A percentile compares a stretch with the other conserved stretches of the same genome.
Evolutionary conservation across 2,329 filamentous ascomycete species (phyloP).

Genomic region (Alternaria gansuensis): DNA sequence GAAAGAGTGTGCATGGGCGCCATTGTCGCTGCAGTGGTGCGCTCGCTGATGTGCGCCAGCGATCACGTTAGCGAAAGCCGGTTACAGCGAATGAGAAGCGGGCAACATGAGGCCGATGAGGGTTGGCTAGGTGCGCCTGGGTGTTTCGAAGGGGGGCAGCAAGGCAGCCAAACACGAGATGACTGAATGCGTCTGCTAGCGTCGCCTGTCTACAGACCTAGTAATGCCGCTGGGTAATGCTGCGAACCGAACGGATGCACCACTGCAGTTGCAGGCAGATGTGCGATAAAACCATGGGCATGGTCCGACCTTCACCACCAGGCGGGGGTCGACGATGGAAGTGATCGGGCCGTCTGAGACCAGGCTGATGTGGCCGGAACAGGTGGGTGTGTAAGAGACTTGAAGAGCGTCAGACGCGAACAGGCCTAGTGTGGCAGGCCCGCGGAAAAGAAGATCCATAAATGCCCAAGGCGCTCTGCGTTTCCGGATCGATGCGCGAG

Average conservation of each 20-base stretch:
- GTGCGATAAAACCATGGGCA: constrained; percentile 21
- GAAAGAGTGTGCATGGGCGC: not conserved
- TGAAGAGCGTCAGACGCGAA: constrained; percentile 28
- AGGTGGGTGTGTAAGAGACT: constrained; percentile 29
- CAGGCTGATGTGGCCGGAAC: constrained; percentile 33
- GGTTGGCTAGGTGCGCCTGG: constrained; percentile 23
- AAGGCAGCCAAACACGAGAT: constrained; percentile 23
- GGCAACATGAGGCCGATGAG: constrained; percentile 30
- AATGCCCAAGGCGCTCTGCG: constrained; percentile 12
- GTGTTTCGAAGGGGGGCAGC: constrained; percentile 26
- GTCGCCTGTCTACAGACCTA: constrained; percentile 22
- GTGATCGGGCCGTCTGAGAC: constrained; percentile 35
- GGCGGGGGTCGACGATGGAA: constrained; percentile 10
- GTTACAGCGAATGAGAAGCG: constrained; percentile 33
- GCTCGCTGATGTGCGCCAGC: constrained; percentile 28
- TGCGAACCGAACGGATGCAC: constrained; percentile 28
- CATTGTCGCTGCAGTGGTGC: constrained; percentile 8
- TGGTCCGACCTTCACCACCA: constrained; percentile 6
- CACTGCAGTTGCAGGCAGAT: constrained; percentile 23
- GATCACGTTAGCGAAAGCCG: constrained; percentile 24
- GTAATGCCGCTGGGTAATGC: constrained; percentile 25
- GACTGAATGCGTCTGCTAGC: constrained; percentile 30
- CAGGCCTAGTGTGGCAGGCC: constrained; percentile 21
- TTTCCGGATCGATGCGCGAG: constrained; percentile 7
- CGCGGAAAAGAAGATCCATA: constrained; percentile 13